Base-by-base conservation (phyloP, 1,284 basidiomycete species). In the Thelephora terrestris region DNA sequence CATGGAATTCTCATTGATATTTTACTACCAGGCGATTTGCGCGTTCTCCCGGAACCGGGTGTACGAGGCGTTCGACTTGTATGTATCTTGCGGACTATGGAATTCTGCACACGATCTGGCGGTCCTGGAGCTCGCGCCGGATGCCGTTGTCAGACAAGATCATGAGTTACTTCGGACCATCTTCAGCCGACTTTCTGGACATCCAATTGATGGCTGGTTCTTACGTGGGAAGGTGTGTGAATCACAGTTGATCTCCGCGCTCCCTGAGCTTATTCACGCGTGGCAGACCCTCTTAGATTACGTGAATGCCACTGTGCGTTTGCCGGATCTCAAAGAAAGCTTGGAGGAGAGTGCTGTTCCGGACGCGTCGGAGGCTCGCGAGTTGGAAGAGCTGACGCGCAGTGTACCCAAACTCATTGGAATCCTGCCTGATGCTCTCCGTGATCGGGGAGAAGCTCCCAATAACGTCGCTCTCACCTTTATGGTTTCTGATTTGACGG, bases 61-160 rank as follows among this genome's bases (percentile, higher is more conserved):
- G 1, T 96, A 78, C 61, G 71, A 74, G 1, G 90, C 92, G 35
- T 97, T 89, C 64, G 76, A 87, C 50, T 68, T 85, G 38, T 87
- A 89, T 59, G 69, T 91, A 43, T 64, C 76, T 21, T 91, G 91
- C 1, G 77, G 79, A 17, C 64, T 81, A 36, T 83, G 78, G 56
- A 76, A 81, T 43, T 69, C 76, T 5, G 93, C 95, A 1, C 93
- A 97, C 61, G 78, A 81, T 37, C 71, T 96, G 20, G 89, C 89
- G 1, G 73, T 92, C 25, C 66, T 73, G 5, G 81, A 92, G 54
- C 76, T 99, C n/a, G 91, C 90, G 7, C 90, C 92, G 1, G 95
- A 98, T 57, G 90, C 87, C 0, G 73, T 97, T 47, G 73, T 97
- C 40, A 75, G 89, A 7, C 77, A 82, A 45, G 94, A 98, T 63